Conservation (phyloP, 2,329 filamentous ascomycete genomes). For the Fusarium udum region DNA sequence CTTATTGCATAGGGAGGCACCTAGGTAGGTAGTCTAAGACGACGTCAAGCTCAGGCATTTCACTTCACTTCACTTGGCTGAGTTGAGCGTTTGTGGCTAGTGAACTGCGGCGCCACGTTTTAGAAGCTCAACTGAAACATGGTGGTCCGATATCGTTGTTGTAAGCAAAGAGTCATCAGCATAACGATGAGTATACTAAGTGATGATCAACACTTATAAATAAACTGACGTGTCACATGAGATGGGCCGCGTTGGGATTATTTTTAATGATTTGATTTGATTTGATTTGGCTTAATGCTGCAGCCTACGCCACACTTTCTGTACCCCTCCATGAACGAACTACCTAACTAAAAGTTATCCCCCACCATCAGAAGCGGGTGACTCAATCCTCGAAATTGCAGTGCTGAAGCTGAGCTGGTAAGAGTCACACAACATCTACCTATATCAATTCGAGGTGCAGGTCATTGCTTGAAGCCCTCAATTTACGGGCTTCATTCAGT, state of each 20-base stretch:
- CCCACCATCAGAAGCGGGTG: conserved; percentile 27
- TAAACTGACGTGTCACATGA: not conserved
- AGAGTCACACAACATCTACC: conserved; percentile 32
- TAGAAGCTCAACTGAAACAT: not conserved
- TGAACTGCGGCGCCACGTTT: not conserved
- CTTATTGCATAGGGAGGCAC: not conserved
- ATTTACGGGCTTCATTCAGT: conserved; percentile 50
- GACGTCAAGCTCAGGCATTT: conserved; percentile 7
- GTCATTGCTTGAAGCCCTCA: conserved; percentile 48
- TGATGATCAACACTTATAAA: not conserved
- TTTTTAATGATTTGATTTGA: not conserved
- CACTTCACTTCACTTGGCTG: not conserved
- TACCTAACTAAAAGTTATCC: conserved; percentile 24
- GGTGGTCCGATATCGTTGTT: conserved; percentile 6
- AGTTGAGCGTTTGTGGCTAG: not conserved
- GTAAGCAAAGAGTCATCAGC: not conserved
- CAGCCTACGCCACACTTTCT: conserved; percentile 12
- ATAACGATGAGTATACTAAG: not conserved
- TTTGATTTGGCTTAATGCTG: not conserved
- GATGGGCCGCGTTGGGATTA: not conserved
- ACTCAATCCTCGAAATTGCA: conserved; percentile 40
- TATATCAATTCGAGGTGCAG: conserved; percentile 35
- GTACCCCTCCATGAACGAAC: conserved; percentile 33
- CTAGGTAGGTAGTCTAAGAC: conserved; percentile 9
- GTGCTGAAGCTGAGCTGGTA: not conserved